Evolutionary conservation across 805 yeast species (phyloP).

Genomic region (Zygosaccharomyces bailii): DNA sequence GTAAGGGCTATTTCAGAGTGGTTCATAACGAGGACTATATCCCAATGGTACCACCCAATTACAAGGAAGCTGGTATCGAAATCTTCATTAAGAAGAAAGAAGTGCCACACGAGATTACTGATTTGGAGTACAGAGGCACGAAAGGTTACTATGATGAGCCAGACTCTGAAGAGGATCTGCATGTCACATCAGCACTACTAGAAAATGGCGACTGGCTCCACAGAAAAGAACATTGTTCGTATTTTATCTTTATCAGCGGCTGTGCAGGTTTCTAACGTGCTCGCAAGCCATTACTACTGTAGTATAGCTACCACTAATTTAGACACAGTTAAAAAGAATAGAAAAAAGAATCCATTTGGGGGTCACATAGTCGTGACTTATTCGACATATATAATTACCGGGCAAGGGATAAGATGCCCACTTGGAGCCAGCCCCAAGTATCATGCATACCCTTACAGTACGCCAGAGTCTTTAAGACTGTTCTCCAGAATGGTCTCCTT

Average conservation of each 20-base stretch:
- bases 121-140: conserved; percentile 29
- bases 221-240: conserved; percentile 39
- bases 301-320: too few relatives aligned
- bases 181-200: background rate
- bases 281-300: background rate
- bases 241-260: conserved; percentile 36
- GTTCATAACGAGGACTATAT: conserved; percentile 57
- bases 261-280: conserved; percentile 29
- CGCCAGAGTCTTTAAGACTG: conserved; percentile 70
- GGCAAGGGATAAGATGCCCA: background rate
- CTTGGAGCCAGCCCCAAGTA: conserved; percentile 13
- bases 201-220: conserved; percentile 27
- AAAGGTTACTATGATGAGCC: conserved; percentile 6
- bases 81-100: conserved; percentile 42
- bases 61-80: conserved; percentile 51
- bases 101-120: conserved; percentile 32
- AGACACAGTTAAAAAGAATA: background rate
- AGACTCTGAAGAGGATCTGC: conserved; percentile 10
- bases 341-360: background rate
- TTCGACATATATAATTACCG: background rate
- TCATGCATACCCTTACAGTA: conserved; percentile 39
- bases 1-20: conserved; percentile 50
- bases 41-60: conserved; percentile 56
- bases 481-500: conserved; percentile 77
- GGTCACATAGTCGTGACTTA: conserved; percentile 1